Base-by-base conservation (phyloP, 1,139 yeast genomes). In the Scheffersomyces insectosa region DNA sequence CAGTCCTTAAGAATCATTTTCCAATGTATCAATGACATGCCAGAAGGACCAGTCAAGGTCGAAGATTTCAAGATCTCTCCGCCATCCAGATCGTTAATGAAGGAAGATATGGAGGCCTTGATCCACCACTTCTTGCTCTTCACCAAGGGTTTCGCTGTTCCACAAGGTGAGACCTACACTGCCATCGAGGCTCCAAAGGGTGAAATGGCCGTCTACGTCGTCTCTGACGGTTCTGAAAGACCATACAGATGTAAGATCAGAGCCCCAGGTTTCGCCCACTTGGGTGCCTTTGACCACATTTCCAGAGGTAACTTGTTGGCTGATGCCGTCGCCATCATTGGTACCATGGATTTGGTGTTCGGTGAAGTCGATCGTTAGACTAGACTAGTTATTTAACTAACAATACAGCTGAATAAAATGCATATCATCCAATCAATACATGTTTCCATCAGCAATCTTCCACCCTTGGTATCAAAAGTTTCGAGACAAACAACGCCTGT, bases 141-240 rank as follows among this genome's bases (percentile, higher is more conserved):
- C 74, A 86, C 95, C 43, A 88, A 88, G 77, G 96, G 96, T 54
- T 88, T 82, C 65, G 83, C 86, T 39, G 96, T 88, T 35, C 96
- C 96, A 37, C 86, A 82, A 46, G 96, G 96, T 57, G 96, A 88
- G 72, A 86, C 96, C 23, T 88, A 88, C 66, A 87, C 95, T 42
- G 95, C 89, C 45, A 88, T 88, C 54, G 96, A 88, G 72, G 96
- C 96, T 31, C 96, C 96, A 65, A 88, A 88, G 80, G 96, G 96
- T 62, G 96, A 88, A 70, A 87, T 88, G 95, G 96, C 87, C 48
- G 95, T 88, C 45, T 88, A 85, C 61, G 85, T 88, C 43, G 96
- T 88, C 46, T 82, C 91, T 52, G 96, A 88, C 66, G 96, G 96
- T 44, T 72, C 86, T 46, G 96, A 88, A 72, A 81, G 95, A 68